Evolutionary conservation across 495 filamentous ascomycete genomes (phyloP), one percentile per base, ranked within the genome.

Genomic region (Poronia punctata): DNA sequence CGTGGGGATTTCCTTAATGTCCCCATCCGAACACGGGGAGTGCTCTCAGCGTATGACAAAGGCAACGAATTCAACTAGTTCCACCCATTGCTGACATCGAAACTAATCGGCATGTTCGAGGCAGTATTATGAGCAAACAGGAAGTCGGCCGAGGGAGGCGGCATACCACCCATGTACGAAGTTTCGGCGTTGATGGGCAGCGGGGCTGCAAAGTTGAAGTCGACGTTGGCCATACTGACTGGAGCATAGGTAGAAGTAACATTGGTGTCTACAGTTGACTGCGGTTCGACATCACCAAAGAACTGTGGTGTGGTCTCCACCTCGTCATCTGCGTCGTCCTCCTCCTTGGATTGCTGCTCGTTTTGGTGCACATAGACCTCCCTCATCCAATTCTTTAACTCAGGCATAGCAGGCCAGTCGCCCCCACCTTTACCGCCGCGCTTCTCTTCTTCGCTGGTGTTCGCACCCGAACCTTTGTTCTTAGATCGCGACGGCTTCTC

Each of bases 401-500:
- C 75, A 18, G 77, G 71, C 83, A 95, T 95, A 0, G 83, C 61
- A 6, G 88, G 88, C 59, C 79, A 79, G 35, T 88, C 82, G 3
- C 88, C 88, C 11, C 87, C 86, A 1, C 83, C 87, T 49, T 86
- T 90, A 10, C 86, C 88, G 15, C 84, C 86, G 22, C 86, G 76
- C 52, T 74, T 76, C 60, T 88, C 67, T 9, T 63, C 57, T 3
- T 59, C 57, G 7, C 53, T 53, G 12, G 52, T 49, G 22, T 38
- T 44, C 29, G 59, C 57, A 16, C 57, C 59, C 35, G 64, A 50
- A 16, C 56, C 56, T 35, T 55, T 61, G 20, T 54, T 57, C 29
- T 63, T 57, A 43, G 67, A 71, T 4, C 66, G 61, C 16, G 58
- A 61, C 5, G 61, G 57, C 53, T 66, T 68, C 45, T 64, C 50